Percentiles rank a stretch among this genome's conserved stretches.
Conservation (phyloP, 164 flowering plant species). For the Echeveria elegans region DNA sequence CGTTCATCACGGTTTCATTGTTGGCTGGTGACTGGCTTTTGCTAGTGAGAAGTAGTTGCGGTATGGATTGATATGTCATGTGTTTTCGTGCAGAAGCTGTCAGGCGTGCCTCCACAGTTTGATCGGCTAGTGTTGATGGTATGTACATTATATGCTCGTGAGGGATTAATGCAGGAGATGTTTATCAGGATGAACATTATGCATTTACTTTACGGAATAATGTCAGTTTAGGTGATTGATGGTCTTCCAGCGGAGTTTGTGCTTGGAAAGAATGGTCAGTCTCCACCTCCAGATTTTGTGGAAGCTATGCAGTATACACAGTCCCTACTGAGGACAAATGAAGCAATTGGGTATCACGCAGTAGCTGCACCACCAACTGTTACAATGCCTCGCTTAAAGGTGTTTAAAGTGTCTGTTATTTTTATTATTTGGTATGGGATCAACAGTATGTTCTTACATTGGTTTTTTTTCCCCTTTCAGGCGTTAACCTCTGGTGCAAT, state of each 20-base stretch:
- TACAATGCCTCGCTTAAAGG: conserved; percentile 98
- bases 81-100: conserved; percentile 49
- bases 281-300: conserved; percentile 42
- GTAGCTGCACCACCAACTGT: conserved; percentile 98
- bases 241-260: conserved; percentile 98
- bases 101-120: conserved; percentile 50
- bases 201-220: conserved; percentile 15
- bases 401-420: conserved; percentile 21
- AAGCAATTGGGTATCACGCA: conserved; percentile 80
- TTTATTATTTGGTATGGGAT: neutral
- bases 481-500: conserved; percentile 94
- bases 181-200: conserved; percentile 6
- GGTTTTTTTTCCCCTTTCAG: conserved; percentile 29
- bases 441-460: neutral
- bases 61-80: neutral
- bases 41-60: neutral
- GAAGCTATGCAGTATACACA: conserved; percentile 94
- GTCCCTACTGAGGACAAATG: conserved; percentile 53
- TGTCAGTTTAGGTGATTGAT: conserved; percentile 79
- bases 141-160: conserved; percentile 14
- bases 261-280: conserved; percentile 67
- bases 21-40: neutral
- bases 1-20: neutral
- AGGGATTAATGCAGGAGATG: neutral
- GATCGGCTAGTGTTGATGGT: conserved; percentile 78